Evolutionary conservation across 495 filamentous ascomycete genomes (phyloP).

Genomic region (Pseudomonodictys pantanalensis): DNA sequence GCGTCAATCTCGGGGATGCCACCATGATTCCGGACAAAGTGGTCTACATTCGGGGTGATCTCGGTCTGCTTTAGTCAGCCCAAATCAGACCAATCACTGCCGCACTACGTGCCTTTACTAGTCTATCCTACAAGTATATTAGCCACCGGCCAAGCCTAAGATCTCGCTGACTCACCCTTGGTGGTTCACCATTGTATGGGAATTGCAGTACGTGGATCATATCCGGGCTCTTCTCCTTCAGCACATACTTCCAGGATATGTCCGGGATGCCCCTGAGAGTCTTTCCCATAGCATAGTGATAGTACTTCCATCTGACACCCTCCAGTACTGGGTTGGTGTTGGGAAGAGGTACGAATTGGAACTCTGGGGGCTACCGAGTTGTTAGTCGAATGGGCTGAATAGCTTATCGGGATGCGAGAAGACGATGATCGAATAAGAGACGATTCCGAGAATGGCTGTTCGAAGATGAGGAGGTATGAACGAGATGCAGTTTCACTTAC

Average conservation of each 20-base stretch:
- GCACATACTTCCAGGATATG: constrained; percentile 57
- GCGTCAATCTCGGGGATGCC: constrained; percentile 61
- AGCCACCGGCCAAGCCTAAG: neutral
- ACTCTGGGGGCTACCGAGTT: constrained; percentile 51
- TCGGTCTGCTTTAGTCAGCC: constrained; percentile 47
- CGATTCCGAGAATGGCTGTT: neutral
- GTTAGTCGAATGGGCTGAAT: neutral
- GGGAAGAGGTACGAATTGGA: constrained; percentile 57
- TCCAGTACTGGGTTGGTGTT: constrained; percentile 61
- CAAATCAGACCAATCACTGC: neutral
- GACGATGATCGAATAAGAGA: neutral
- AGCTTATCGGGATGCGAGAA: neutral
- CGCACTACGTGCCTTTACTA: constrained; percentile 12
- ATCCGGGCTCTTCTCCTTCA: constrained; percentile 59
- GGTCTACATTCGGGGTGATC: constrained; percentile 58
- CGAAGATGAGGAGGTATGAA: no score
- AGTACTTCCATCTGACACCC: constrained; percentile 63
- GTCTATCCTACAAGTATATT: neutral
- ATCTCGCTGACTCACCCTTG: constrained; percentile 37
- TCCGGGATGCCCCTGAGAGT: constrained; percentile 50
- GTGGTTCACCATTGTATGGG: constrained; percentile 69
- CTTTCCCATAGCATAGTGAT: constrained; percentile 59
- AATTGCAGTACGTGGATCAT: constrained; percentile 70
- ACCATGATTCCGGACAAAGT: constrained; percentile 68
- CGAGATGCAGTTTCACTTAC: no score